Percentiles rank a stretch among this genome's conserved stretches.
These are phyloP conservation scores for Halenospora varia DNA, from an alignment of 495 filamentous ascomycete species.

Conservation along the genomic window DNA sequence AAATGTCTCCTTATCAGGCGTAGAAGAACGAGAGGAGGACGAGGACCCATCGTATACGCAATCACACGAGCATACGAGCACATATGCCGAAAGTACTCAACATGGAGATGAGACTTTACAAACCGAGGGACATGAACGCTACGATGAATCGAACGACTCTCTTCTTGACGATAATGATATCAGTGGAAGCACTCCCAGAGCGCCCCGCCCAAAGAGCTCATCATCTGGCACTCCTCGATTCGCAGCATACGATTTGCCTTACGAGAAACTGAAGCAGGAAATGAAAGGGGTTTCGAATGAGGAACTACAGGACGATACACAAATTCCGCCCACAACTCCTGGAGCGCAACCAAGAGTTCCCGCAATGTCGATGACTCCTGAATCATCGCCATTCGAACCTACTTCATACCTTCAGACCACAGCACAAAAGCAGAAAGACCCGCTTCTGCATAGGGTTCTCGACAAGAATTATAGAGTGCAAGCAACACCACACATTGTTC, in stretches of 20 bases:
- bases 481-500: conserved; percentile 73
- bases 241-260: conserved; percentile 63
- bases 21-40: conserved; percentile 64
- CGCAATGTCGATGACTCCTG: conserved; percentile 53
- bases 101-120: conserved; percentile 23
- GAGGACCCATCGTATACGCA: conserved; percentile 38
- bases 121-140: conserved; percentile 25
- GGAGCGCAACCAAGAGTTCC: conserved; percentile 38
- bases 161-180: conserved; percentile 48
- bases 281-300: conserved; percentile 36
- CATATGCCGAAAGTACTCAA: conserved; percentile 31
- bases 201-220: conserved; percentile 39
- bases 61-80: conserved; percentile 31
- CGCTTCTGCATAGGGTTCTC: conserved; percentile 79
- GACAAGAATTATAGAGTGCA: conserved; percentile 93
- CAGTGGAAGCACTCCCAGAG: conserved; percentile 49
- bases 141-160: conserved; percentile 43
- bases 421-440: conserved; percentile 52
- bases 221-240: conserved; percentile 38
- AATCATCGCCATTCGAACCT: conserved; percentile 30
- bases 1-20: conserved; percentile 94
- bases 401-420: conserved; percentile 33
- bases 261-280: conserved; percentile 60
- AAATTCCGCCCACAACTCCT: conserved; percentile 39
- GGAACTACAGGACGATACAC: conserved; percentile 35